Conservation (phyloP, 2,329 filamentous ascomycete genomes). For the Xylariales sp. region DNA sequence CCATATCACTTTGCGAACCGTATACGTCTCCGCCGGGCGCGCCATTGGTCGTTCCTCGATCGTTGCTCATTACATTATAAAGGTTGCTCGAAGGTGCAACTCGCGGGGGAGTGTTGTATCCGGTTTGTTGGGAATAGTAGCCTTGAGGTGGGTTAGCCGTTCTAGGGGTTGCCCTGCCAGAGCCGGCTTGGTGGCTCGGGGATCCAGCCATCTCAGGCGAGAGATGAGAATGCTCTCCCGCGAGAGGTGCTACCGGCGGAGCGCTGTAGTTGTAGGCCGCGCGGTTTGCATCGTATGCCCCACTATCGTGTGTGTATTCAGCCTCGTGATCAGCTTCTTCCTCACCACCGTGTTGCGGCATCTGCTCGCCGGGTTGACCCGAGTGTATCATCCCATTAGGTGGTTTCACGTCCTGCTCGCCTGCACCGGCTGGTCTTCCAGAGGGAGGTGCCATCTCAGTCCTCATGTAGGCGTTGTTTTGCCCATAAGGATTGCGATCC, state of each 20-base stretch:
- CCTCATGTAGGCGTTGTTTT: slow-evolving; percentile 68
- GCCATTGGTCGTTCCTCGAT: slow-evolving; percentile 64
- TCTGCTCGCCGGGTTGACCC: slow-evolving; percentile 50
- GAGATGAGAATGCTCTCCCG: slow-evolving; percentile 73
- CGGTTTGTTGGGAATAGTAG: slow-evolving; percentile 65
- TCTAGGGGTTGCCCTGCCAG: slow-evolving; percentile 80
- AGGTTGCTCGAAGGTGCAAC: slow-evolving; percentile 68
- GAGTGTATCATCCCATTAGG: slow-evolving; percentile 63
- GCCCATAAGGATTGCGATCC: slow-evolving; percentile 61
- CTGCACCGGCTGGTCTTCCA: slow-evolving; percentile 51
- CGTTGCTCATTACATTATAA: slow-evolving; percentile 85
- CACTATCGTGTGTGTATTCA: slow-evolving; percentile 84
- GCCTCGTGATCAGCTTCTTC: slow-evolving; percentile 70
- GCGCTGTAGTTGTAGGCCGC: slow-evolving; percentile 74
- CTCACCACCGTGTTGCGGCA: slow-evolving; percentile 50
- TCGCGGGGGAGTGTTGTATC: slow-evolving; percentile 77
- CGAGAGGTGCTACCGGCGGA: slow-evolving; percentile 59
- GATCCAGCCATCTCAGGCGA: slow-evolving; percentile 80
- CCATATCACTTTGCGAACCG: slow-evolving; percentile 58
- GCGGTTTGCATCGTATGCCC: slow-evolving; percentile 67
- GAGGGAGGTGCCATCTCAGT: slow-evolving; percentile 84
- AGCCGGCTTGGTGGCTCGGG: slow-evolving; percentile 71
- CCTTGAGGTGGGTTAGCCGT: slow-evolving; percentile 67
- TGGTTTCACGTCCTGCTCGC: slow-evolving; percentile 61
- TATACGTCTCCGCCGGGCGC: slow-evolving; percentile 65